Evolutionary conservation across 1,284 basidiomycete species (phyloP), one percentile per base, ranked within the genome.

Genomic region (Ceratobasidium sp.): DNA sequence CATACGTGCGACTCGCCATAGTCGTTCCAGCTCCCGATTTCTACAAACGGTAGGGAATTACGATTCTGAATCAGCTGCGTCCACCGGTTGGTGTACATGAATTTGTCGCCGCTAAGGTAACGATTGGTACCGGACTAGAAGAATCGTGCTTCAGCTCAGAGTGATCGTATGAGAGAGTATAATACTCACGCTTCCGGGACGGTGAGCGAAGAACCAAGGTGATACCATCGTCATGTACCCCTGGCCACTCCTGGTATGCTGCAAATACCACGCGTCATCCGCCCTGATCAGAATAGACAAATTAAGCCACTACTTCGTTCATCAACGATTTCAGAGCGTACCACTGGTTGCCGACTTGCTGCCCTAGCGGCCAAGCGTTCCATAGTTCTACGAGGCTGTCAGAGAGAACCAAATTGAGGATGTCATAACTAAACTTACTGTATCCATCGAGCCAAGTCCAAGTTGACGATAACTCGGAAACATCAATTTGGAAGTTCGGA

Each of bases 121-220:
- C 85, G 84, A 82, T 86, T 85, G 82, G 7, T 58, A n/a, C n/a
- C n/a, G n/a, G n/a, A n/a, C n/a, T n/a, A n/a, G 31, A 28, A 31
- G 15, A 7, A 23, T 23, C 10, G 11, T 45, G 13, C 39, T 42
- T 26, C 26, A 56, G 15, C 3, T 31, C n/a, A 56, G 54, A 28
- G 31, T 23, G 17, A 10, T 51, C n/a, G 53, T 56, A 23, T 11
- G 28, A 56, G 15, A 11, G 23, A 58, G 20, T 3, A 7, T 2
- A 11, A 33, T 31, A n/a, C 53, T 58, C 39, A 73, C 69, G 10
- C 47, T 23, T 3, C 80, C 79, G 20, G 80, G 78, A 79, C 83
- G 85, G 80, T 85, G 84, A 56, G 84, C 85, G 76, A 82, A 85
- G 80, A 86, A 85, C 61, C 83, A 78, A 0, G 85, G 85, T 2